Conservation (phyloP, 495 filamentous ascomycete genomes). For the Trichoderma asperelloides region DNA sequence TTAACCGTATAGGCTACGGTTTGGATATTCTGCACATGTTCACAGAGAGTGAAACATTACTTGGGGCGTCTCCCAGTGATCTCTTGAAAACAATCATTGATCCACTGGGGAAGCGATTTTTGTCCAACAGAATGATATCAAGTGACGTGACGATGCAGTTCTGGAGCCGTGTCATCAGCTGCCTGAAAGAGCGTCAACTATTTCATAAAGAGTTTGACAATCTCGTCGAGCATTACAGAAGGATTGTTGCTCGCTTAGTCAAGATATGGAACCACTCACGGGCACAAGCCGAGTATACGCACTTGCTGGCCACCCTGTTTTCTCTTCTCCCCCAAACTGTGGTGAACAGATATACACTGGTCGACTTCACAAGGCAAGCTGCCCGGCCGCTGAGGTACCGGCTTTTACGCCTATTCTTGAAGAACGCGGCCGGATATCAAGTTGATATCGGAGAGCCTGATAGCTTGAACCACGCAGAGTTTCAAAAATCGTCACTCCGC, state of each 20-base stretch:
- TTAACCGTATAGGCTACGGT: not conserved
- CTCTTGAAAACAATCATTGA: not conserved
- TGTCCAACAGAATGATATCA: not conserved
- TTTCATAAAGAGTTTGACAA: not conserved
- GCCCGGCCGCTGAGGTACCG: not conserved
- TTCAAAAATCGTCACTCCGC: not conserved
- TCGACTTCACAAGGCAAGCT: not conserved
- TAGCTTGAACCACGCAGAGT: not conserved
- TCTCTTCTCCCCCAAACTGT: not conserved
- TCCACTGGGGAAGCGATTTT: not conserved
- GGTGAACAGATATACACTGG: not conserved
- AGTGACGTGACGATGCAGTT: not conserved
- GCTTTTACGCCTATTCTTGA: not conserved
- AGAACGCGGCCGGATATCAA: not conserved
- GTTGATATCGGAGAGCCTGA: not conserved
- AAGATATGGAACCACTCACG: not conserved
- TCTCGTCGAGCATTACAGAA: not conserved
- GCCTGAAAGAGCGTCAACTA: not conserved
- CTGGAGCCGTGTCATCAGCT: not conserved
- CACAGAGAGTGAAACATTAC: not conserved
- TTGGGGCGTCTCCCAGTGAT: not conserved
- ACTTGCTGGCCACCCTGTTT: not conserved
- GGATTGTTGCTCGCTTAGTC: not conserved
- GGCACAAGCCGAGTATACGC: not conserved
- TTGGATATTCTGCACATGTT: not conserved